Percentiles rank a stretch among this genome's conserved stretches.
Evolutionary conservation across 2,329 filamentous ascomycete species (phyloP).

Genomic region (Claviceps sp.): DNA sequence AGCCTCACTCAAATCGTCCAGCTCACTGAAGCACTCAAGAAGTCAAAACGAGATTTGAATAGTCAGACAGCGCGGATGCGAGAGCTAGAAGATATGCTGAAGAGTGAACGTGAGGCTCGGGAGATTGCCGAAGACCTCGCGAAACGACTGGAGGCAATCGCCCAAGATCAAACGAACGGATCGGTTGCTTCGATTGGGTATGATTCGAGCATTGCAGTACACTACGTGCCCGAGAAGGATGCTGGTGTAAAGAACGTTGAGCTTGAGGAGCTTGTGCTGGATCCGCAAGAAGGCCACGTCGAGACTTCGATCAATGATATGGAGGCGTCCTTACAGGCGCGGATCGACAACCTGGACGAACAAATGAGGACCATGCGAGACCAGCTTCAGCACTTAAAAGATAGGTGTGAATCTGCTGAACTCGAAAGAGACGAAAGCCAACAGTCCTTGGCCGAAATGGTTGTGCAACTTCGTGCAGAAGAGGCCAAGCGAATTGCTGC

Average conservation of each 20-base stretch:
- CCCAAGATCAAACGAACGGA: constrained; percentile 20
- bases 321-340: constrained; percentile 37
- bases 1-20: constrained; percentile 63
- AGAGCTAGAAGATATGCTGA: constrained; percentile 61
- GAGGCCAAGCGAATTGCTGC: constrained; percentile 35
- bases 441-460: constrained; percentile 74
- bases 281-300: neutral
- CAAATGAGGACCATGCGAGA: constrained; percentile 73
- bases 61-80: constrained; percentile 67
- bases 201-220: constrained; percentile 11
- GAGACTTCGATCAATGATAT: constrained; percentile 12
- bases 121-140: constrained; percentile 75
- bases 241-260: neutral
- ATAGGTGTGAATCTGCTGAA: constrained; percentile 70
- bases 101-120: constrained; percentile 67
- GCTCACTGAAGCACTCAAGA: constrained; percentile 71
- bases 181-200: constrained; percentile 11
- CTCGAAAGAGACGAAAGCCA: constrained; percentile 58
- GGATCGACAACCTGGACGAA: constrained; percentile 60
- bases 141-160: constrained; percentile 50
- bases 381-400: constrained; percentile 65
- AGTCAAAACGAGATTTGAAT: constrained; percentile 76
- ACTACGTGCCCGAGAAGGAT: constrained; percentile 8
- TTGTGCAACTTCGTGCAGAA: constrained; percentile 64
- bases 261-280: neutral